Conservation (phyloP, 192 early-diverging fungal genomes). For the Backusella australiensis region DNA sequence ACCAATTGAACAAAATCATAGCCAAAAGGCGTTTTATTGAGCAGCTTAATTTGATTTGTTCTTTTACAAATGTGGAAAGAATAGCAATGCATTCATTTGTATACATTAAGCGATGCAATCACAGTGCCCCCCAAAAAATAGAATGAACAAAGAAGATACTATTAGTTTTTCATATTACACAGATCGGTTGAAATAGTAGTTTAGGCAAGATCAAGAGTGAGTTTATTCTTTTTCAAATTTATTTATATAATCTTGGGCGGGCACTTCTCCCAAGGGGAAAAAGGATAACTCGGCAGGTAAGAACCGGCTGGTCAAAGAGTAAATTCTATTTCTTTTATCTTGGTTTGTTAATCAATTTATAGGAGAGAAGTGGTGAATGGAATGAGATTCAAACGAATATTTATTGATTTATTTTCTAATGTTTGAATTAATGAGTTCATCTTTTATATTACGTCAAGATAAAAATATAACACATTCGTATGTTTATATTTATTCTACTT, state of each 20-base stretch:
- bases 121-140: neutral
- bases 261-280: neutral
- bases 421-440: neutral
- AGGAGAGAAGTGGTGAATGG: neutral
- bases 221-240: neutral
- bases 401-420: neutral
- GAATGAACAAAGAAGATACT: neutral
- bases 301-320: conserved; percentile 3
- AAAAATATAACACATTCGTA: neutral
- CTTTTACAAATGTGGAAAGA: neutral
- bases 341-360: conserved; percentile 6
- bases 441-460: neutral
- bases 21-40: neutral
- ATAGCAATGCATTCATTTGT: neutral
- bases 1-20: neutral
- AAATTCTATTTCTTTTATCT: conserved; percentile 1
- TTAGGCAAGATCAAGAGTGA: neutral
- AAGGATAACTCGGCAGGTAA: conserved; percentile 4
- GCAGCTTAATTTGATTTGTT: neutral
- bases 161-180: neutral
- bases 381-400: neutral
- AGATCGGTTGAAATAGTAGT: neutral
- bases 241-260: neutral
- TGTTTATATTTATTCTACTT: neutral
- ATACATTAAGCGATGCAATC: neutral